A percentile compares a stretch with the other conserved stretches of the same genome.
phyloP scores from a whole-genome alignment of 164 flowering plant genomes.

The Chimonanthus salicifolius region DNA sequence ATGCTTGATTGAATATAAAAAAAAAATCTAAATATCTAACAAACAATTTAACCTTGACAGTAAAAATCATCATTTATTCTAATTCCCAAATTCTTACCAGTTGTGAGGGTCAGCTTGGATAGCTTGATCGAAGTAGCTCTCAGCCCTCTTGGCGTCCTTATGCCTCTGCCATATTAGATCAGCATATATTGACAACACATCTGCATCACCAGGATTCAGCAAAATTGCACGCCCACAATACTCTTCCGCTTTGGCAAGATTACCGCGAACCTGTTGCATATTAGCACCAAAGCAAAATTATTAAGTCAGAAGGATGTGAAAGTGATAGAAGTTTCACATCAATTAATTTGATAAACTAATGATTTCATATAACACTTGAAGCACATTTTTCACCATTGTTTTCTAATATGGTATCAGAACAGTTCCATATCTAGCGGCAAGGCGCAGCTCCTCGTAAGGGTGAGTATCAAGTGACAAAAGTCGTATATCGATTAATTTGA shows the following conservation, averaged over 20 bases:
- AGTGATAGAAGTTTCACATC: too few species aligned
- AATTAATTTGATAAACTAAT: too few species aligned
- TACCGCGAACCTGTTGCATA: slow-evolving; percentile 52
- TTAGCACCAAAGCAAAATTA: neutral
- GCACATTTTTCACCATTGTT: neutral
- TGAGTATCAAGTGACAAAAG: too few species aligned
- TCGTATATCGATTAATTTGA: too few species aligned
- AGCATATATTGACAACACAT: slow-evolving; percentile 59
- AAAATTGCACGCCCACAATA: slow-evolving; percentile 78
- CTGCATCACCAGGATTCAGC: slow-evolving; percentile 62
- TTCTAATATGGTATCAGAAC: neutral
- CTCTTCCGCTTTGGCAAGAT: slow-evolving; percentile 68
- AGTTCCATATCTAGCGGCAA: too few species aligned
- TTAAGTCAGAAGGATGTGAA: neutral
- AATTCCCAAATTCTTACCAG: slow-evolving; percentile 36
- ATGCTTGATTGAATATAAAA: neutral
- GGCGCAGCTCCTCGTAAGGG: too few species aligned
- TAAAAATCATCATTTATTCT: neutral
- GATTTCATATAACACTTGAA: too few species aligned
- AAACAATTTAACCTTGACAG: too few species aligned
- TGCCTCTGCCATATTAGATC: slow-evolving; percentile 67
- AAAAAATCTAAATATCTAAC: neutral
- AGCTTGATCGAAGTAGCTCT: slow-evolving; percentile 73
- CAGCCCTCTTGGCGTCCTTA: slow-evolving; percentile 61
- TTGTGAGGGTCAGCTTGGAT: slow-evolving; percentile 79